phyloP scores from a whole-genome alignment of 441 rosid genomes.

The Raphanus hybrid region DNA sequence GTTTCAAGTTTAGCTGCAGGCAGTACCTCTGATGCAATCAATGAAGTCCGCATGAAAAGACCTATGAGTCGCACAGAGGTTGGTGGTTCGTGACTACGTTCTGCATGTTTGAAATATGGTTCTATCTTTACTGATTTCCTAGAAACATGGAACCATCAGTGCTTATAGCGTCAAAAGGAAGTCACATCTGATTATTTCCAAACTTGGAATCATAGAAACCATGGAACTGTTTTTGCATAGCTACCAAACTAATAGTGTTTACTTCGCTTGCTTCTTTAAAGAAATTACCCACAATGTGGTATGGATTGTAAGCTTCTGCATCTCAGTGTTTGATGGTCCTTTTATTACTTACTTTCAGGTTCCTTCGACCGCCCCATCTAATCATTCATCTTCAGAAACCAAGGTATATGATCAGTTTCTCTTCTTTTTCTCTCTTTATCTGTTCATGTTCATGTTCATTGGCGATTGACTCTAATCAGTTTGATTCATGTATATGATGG shows the following conservation, averaged over 20 bases:
- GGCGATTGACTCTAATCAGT: background rate
- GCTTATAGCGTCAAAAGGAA: background rate
- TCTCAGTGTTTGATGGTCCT: slow-evolving; percentile 5
- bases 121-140: background rate
- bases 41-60: slow-evolving; percentile 75
- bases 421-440: background rate
- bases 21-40: slow-evolving; percentile 57
- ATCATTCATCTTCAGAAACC: slow-evolving; percentile 39
- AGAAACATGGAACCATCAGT: too few relatives aligned
- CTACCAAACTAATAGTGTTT: slow-evolving; percentile 14
- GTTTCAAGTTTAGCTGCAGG: slow-evolving; percentile 50
- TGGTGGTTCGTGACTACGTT: slow-evolving; percentile 27
- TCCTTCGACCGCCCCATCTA: slow-evolving; percentile 65
- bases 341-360: slow-evolving; percentile 53
- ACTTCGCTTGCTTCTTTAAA: background rate
- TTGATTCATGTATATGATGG: background rate
- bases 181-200: background rate
- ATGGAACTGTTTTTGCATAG: slow-evolving; percentile 13
- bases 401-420: slow-evolving; percentile 33
- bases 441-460: background rate
- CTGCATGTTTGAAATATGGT: too few relatives aligned
- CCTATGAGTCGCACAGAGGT: slow-evolving; percentile 98
- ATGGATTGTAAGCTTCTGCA: background rate
- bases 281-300: background rate
- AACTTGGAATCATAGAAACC: background rate